Evolutionary conservation across 306 rosid genomes (phyloP).

Genomic region (Lathyrus oleraceus): DNA sequence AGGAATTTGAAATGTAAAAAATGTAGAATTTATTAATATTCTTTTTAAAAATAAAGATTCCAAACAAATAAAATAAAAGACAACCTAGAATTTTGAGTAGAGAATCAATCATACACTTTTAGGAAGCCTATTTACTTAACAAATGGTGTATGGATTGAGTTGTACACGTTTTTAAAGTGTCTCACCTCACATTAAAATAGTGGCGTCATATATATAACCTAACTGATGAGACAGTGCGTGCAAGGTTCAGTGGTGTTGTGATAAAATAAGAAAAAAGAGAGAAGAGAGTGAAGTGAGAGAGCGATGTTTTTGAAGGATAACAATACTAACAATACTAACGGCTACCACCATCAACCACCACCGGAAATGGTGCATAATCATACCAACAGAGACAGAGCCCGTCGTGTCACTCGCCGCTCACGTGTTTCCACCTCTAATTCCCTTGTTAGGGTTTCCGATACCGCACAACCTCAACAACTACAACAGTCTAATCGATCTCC

Average conservation of each 20-base stretch:
- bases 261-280: neutral
- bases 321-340: constrained; percentile 35
- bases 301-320: constrained; percentile 33
- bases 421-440: constrained; percentile 40
- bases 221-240: neutral
- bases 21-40: too few relatives aligned
- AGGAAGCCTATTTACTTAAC: too few relatives aligned
- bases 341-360: constrained; percentile 34
- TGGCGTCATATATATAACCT: neutral
- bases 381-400: constrained; percentile 54
- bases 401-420: constrained; percentile 69
- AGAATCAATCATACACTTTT: too few relatives aligned
- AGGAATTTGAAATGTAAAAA: too few relatives aligned
- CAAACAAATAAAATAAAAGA: too few relatives aligned
- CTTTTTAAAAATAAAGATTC: too few relatives aligned
- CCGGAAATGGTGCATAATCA: constrained; percentile 37
- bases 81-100: too few relatives aligned
- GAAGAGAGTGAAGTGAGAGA: neutral
- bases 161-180: neutral
- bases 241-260: neutral
- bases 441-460: constrained; percentile 68
- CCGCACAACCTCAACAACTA: constrained; percentile 34
- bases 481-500: constrained; percentile 52
- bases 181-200: neutral
- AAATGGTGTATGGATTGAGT: too few relatives aligned